phyloP scores from a whole-genome alignment of 2,329 filamentous ascomycete species.

The Cladophialophora immunda region DNA sequence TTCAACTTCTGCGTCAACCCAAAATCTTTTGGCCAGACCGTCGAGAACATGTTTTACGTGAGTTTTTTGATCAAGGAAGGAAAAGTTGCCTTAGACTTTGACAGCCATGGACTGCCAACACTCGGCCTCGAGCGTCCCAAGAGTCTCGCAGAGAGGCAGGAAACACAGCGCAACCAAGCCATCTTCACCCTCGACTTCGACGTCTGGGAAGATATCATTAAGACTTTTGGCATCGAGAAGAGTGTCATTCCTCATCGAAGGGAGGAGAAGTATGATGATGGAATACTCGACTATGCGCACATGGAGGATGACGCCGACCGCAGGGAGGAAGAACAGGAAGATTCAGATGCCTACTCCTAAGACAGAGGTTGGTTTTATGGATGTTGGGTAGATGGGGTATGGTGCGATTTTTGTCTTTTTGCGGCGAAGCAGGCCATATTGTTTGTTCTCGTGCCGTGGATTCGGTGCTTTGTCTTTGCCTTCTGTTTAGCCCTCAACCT shows the following conservation, averaged over 20 bases:
- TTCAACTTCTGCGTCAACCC: conserved; percentile 93
- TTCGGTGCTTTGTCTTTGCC: not conserved
- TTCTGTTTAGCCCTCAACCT: not conserved
- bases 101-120: conserved; percentile 78
- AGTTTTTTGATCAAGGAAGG: conserved; percentile 94
- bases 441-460: not conserved
- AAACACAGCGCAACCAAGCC: conserved; percentile 75
- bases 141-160: conserved; percentile 55
- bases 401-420: not conserved
- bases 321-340: conserved; percentile 25
- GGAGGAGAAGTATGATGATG: conserved; percentile 60
- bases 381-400: not conserved
- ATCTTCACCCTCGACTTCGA: conserved; percentile 87
- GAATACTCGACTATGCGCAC: conserved; percentile 51
- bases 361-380: not conserved
- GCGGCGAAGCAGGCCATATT: not conserved
- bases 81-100: conserved; percentile 75
- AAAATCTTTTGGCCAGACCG: conserved; percentile 86
- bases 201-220: conserved; percentile 80
- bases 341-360: conserved; percentile 32
- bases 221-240: conserved; percentile 77
- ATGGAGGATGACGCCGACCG: conserved; percentile 24
- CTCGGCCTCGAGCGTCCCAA: conserved; percentile 61
- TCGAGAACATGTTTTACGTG: conserved; percentile 97
- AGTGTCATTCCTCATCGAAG: conserved; percentile 85